Conservation (phyloP, 176 grass and related monocot species). For the Triticum turgidum region DNA sequence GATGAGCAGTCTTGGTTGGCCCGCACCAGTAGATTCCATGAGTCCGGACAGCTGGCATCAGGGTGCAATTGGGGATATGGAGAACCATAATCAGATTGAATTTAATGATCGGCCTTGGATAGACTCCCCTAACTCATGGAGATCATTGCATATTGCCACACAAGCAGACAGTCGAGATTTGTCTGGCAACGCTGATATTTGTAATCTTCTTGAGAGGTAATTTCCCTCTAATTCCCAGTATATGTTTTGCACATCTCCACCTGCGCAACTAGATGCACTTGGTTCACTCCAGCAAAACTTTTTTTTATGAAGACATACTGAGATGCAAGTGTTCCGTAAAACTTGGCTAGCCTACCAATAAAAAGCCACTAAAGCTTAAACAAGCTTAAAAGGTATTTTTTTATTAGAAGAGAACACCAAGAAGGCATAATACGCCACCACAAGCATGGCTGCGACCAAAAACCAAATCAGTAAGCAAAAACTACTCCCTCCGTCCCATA, state of each 20-base stretch:
- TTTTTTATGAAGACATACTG: background rate
- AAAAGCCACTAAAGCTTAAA: background rate
- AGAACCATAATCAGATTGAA: conserved; percentile 45
- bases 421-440: background rate
- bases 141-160: conserved; percentile 44
- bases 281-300: background rate
- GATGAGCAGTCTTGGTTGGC: conserved; percentile 73
- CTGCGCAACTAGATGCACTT: conserved; percentile 25
- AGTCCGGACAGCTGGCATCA: conserved; percentile 63
- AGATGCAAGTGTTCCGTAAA: conserved; percentile 16
- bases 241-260: conserved; percentile 12
- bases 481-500: too few relatives aligned
- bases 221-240: background rate
- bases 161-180: conserved; percentile 46
- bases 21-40: conserved; percentile 57
- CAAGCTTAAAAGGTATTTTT: background rate
- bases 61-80: conserved; percentile 53
- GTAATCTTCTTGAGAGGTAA: conserved; percentile 88
- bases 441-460: background rate
- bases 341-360: background rate
- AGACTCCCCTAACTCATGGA: conserved; percentile 82
- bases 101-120: conserved; percentile 63
- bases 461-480: background rate
- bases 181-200: conserved; percentile 73
- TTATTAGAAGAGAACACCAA: background rate